phyloP scores from a whole-genome alignment of 2,329 filamentous ascomycete genomes.

The Fusarium luffae region DNA sequence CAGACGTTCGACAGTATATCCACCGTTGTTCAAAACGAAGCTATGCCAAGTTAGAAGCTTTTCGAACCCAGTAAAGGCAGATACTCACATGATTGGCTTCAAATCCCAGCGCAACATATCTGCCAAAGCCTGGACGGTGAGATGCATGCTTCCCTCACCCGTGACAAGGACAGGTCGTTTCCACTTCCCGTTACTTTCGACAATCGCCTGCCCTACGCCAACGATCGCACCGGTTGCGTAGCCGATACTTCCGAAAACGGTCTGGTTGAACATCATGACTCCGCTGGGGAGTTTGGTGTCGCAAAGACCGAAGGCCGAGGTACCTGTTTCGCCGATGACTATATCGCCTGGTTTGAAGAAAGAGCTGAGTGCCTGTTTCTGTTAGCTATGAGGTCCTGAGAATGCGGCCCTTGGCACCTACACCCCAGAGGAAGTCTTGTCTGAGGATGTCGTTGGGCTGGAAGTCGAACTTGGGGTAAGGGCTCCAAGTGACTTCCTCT shows the following conservation, averaged over 20 bases:
- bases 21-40: conserved; percentile 1
- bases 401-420: neutral
- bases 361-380: neutral
- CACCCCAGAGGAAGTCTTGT: conserved; percentile 1
- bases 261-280: conserved; percentile 3
- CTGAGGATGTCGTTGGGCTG: neutral
- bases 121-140: neutral
- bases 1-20: neutral
- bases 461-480: neutral
- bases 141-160: neutral
- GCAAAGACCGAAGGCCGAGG: neutral
- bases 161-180: neutral
- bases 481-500: neutral
- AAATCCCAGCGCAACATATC: neutral
- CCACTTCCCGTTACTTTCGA: neutral
- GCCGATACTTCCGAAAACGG: neutral
- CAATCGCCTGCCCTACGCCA: neutral
- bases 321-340: neutral
- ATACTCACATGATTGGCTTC: conserved; percentile 3
- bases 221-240: conserved; percentile 2
- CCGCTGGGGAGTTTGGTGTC: neutral
- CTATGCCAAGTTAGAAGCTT: too few species aligned
- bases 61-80: too few species aligned
- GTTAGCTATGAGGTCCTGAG: neutral
- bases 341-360: neutral